phyloP scores from a whole-genome alignment of 768 basidiomycete species.

The Pleurotus tuoliensis region DNA sequence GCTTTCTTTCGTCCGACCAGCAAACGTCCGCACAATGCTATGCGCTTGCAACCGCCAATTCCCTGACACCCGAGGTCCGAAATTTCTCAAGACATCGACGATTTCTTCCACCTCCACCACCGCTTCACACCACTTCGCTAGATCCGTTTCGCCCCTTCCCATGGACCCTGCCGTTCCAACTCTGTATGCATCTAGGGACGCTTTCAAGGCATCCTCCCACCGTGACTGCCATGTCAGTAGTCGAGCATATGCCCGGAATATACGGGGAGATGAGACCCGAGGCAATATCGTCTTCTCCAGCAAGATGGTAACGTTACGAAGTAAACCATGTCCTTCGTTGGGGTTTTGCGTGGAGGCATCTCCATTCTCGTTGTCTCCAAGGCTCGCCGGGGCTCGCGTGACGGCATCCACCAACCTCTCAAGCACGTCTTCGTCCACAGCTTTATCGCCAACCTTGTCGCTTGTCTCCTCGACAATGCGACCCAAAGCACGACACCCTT shows the following conservation, averaged over 20 bases:
- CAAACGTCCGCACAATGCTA: conserved; percentile 84
- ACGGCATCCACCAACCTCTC: conserved; percentile 88
- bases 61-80: conserved; percentile 62
- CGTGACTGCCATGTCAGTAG: conserved; percentile 67
- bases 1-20: conserved; percentile 71
- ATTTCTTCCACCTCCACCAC: conserved; percentile 78
- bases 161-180: conserved; percentile 56
- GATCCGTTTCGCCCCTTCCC: conserved; percentile 66
- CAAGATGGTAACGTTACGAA: conserved; percentile 63
- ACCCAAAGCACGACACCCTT: conserved; percentile 78
- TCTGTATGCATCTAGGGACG: conserved; percentile 84
- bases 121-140: conserved; percentile 68
- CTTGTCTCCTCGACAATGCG: conserved; percentile 80
- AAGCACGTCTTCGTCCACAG: conserved; percentile 83
- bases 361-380: conserved; percentile 26
- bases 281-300: conserved; percentile 80
- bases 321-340: conserved; percentile 66
- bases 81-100: conserved; percentile 77
- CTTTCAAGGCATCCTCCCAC: conserved; percentile 77
- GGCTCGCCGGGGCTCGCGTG: conserved; percentile 46
- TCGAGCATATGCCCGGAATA: conserved; percentile 84
- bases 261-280: conserved; percentile 69
- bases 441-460: conserved; percentile 41
- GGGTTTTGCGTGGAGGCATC: conserved; percentile 31
- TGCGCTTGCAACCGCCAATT: conserved; percentile 87